A percentile compares a stretch with the other conserved stretches of the same genome.
Conservation (phyloP, 257 asterid species). For the Solanum megistacrolobum region DNA sequence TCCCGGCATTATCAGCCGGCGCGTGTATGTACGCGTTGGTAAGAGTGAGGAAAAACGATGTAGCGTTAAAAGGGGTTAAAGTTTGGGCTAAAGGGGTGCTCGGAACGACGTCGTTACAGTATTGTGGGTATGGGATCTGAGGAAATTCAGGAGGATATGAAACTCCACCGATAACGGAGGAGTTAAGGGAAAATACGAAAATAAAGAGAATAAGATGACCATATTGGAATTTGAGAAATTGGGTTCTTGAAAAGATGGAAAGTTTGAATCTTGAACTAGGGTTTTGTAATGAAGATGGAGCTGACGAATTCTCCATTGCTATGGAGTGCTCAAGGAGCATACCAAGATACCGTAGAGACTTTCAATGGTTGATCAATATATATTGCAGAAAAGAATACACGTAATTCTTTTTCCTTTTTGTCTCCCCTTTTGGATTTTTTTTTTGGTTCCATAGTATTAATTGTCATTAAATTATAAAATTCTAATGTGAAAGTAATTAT, state of each 20-base stretch:
- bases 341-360: not conserved
- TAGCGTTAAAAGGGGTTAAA: conserved; percentile 19
- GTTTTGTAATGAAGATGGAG: not conserved
- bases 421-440: not conserved
- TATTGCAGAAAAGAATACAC: not conserved
- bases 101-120: conserved; percentile 41
- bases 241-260: not conserved
- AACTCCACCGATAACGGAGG: conserved; percentile 11
- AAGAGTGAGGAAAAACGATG: conserved; percentile 20
- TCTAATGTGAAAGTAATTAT: not conserved
- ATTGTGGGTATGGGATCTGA: conserved; percentile 32
- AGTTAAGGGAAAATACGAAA: conserved; percentile 10
- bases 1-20: conserved; percentile 3
- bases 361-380: not conserved
- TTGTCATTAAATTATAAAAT: not conserved
- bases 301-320: not conserved
- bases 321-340: not conserved
- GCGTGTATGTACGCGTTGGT: conserved; percentile 27
- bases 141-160: not conserved
- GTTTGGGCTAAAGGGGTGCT: conserved; percentile 24
- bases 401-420: not conserved
- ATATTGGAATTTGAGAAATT: not conserved
- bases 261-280: not conserved
- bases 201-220: not conserved
- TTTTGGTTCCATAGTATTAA: too few species aligned